Evolutionary conservation across 1,284 basidiomycete genomes (phyloP).

Genomic region (Mycena sp.): DNA sequence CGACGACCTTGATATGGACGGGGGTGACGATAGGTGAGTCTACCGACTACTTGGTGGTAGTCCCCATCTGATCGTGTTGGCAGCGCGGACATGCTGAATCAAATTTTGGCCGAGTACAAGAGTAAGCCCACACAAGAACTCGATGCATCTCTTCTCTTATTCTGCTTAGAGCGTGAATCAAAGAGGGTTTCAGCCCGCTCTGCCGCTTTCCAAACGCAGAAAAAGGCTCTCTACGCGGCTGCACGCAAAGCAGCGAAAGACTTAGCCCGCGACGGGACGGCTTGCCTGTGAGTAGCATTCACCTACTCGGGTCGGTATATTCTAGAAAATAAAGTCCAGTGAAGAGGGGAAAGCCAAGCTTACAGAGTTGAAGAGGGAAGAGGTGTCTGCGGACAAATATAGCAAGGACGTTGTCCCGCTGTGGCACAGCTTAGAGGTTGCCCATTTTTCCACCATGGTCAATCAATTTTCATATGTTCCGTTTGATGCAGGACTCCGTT

Average conservation of each 20-base stretch:
- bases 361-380: slow-evolving; percentile 26
- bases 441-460: not conserved
- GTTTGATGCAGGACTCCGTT: slow-evolving; percentile 14
- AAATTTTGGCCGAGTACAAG: slow-evolving; percentile 35
- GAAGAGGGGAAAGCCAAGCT: slow-evolving; percentile 32
- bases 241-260: slow-evolving; percentile 37
- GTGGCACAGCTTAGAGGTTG: slow-evolving; percentile 29
- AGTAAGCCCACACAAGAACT: slow-evolving; percentile 22
- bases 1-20: slow-evolving; percentile 27
- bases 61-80: slow-evolving; percentile 3
- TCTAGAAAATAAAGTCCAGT: too few relatives aligned
- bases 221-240: slow-evolving; percentile 37
- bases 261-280: slow-evolving; percentile 32
- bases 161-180: slow-evolving; percentile 34
- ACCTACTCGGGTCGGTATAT: not conserved
- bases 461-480: not conserved
- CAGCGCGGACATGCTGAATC: slow-evolving; percentile 29
- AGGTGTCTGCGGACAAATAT: slow-evolving; percentile 30
- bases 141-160: not conserved
- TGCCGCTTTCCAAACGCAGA: slow-evolving; percentile 40
- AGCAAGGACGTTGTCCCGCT: slow-evolving; percentile 29
- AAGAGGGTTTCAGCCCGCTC: slow-evolving; percentile 36
- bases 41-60: not conserved
- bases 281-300: slow-evolving; percentile 29
- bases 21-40: slow-evolving; percentile 25